Evolutionary conservation across 2,329 filamentous ascomycete species (phyloP).

Genomic region (Reticulascus tulasneorum): DNA sequence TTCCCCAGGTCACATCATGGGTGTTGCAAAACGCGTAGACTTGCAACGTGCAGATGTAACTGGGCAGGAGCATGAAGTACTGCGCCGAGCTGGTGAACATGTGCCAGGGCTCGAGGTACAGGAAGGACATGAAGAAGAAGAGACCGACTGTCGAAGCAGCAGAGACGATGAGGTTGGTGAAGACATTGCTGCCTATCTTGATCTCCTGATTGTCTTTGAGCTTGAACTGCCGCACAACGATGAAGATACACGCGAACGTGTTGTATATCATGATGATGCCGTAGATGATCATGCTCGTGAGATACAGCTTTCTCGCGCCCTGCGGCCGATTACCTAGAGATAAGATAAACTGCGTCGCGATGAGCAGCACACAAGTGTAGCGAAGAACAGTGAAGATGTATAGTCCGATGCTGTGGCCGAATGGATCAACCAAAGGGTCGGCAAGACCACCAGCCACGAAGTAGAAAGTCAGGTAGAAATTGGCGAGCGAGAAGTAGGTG

Average conservation of each 20-base stretch:
- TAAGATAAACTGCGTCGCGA: conserved; percentile 92
- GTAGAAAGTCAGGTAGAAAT: conserved; percentile 99
- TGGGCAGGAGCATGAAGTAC: conserved; percentile 89
- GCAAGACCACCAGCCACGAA: conserved; percentile 91
- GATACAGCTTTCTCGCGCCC: conserved; percentile 86
- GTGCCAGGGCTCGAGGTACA: conserved; percentile 98
- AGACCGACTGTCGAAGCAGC: conserved; percentile 85
- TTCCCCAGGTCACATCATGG: conserved; percentile 98
- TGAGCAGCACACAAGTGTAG: conserved; percentile 82
- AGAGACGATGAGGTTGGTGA: conserved; percentile 91
- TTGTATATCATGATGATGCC: conserved; percentile 94
- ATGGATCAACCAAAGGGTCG: conserved; percentile 78
- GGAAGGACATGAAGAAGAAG: conserved; percentile 93
- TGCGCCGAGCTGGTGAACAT: conserved; percentile 91
- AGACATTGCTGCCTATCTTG: conserved; percentile 76
- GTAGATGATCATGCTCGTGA: conserved; percentile 86
- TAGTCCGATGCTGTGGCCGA: conserved; percentile 79
- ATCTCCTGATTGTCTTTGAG: conserved; percentile 37
- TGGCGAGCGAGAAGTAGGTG: conserved; percentile 96
- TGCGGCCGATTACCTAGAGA: conserved; percentile 95
- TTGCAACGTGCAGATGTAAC: conserved; percentile 94
- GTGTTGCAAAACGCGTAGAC: conserved; percentile 99
- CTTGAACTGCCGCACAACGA: conserved; percentile 77
- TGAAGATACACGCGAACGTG: conserved; percentile 82
- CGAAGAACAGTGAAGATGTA: conserved; percentile 84